phyloP scores from a whole-genome alignment of 495 filamentous ascomycete species.

The Acidomyces sp. region DNA sequence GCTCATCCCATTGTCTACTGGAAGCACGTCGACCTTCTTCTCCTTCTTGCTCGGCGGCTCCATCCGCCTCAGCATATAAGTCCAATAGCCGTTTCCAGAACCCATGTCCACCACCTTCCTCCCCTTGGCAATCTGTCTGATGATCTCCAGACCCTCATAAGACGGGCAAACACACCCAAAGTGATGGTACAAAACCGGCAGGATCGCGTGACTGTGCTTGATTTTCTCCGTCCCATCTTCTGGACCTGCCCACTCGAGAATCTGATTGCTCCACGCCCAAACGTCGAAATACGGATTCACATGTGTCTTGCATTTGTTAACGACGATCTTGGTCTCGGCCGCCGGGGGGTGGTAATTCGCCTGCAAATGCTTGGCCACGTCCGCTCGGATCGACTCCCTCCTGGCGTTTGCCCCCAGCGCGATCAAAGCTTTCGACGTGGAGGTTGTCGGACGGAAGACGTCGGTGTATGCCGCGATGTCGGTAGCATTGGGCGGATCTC shows the following conservation, averaged over 20 bases:
- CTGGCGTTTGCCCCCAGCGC: slow-evolving; percentile 45
- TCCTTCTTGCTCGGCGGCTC: slow-evolving; percentile 20
- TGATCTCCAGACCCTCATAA: slow-evolving; percentile 39
- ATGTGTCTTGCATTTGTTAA: slow-evolving; percentile 29
- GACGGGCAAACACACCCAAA: slow-evolving; percentile 49
- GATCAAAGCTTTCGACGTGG: slow-evolving; percentile 39
- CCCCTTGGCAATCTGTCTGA: slow-evolving; percentile 33
- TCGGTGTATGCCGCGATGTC: slow-evolving; percentile 46
- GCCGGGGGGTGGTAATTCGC: slow-evolving; percentile 25
- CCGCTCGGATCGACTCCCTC: slow-evolving; percentile 38
- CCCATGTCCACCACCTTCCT: slow-evolving; percentile 41
- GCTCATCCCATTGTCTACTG: slow-evolving; percentile 43
- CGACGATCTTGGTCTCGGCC: slow-evolving; percentile 11
- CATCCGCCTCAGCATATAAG: slow-evolving; percentile 40
- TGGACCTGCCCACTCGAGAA: slow-evolving; percentile 43
- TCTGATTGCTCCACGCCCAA: slow-evolving; percentile 39
- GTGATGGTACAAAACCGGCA: slow-evolving; percentile 55
- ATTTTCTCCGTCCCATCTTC: slow-evolving; percentile 24
- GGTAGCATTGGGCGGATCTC: slow-evolving; percentile 32
- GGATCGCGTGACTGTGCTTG: slow-evolving; percentile 39
- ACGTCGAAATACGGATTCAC: slow-evolving; percentile 46
- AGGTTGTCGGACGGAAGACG: slow-evolving; percentile 40
- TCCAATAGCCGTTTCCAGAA: slow-evolving; percentile 51
- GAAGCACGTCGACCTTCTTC: slow-evolving; percentile 22
- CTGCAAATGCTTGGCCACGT: slow-evolving; percentile 37